Conservation (phyloP, 345 rosid genomes). For the Citrus australasica region DNA sequence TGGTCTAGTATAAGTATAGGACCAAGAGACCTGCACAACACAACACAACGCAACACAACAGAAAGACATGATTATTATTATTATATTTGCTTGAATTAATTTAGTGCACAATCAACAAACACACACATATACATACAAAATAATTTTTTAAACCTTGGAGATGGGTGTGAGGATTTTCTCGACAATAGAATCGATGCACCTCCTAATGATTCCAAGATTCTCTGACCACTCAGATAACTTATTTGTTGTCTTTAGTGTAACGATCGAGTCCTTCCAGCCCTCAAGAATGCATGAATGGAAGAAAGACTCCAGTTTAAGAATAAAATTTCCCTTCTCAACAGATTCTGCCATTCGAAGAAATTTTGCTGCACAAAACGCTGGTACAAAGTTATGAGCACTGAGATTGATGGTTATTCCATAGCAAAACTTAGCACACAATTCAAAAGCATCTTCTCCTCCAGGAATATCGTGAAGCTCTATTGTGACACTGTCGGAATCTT, state of each 20-base stretch:
- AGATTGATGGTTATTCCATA: conserved; percentile 88
- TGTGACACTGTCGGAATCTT: conserved; percentile 43
- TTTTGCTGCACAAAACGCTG: conserved; percentile 87
- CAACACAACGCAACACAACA: neutral
- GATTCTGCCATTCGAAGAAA: conserved; percentile 90
- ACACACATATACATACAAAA: neutral
- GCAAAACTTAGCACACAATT: conserved; percentile 92
- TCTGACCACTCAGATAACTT: conserved; percentile 86
- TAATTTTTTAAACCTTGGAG: conserved; percentile 44
- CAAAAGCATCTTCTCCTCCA: conserved; percentile 93
- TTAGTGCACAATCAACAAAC: no score
- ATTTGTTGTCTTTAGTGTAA: conserved; percentile 58
- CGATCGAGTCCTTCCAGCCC: conserved; percentile 97
- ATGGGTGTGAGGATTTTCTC: conserved; percentile 81
- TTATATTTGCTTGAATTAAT: no score
- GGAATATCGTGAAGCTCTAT: conserved; percentile 86
- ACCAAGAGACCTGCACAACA: conserved; percentile 79
- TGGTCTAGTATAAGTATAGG: conserved; percentile 79
- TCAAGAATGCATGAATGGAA: conserved; percentile 84
- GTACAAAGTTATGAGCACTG: conserved; percentile 78
- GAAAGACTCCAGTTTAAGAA: conserved; percentile 79
- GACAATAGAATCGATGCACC: conserved; percentile 78
- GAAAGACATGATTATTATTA: neutral
- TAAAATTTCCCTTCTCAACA: conserved; percentile 73
- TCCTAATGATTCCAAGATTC: conserved; percentile 74